Evolutionary conservation across 306 rosid genomes (phyloP), one percentile per base, ranked within the genome.

Genomic region (Cicer pinnatifidum): DNA sequence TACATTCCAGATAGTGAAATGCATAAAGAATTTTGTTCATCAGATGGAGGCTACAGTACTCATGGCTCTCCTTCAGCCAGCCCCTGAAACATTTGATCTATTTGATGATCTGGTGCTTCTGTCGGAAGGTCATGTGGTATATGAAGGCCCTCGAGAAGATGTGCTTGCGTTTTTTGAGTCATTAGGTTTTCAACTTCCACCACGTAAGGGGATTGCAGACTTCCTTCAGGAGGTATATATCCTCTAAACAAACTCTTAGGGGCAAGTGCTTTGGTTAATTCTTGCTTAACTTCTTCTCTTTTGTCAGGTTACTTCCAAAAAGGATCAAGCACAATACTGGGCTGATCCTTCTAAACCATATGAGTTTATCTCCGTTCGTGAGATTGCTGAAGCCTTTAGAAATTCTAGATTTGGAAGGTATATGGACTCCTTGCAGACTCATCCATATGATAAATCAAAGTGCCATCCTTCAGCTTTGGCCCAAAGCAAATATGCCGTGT

Each of bases 31-130:
- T 71, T 90, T 92, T 82, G 98, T 92, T 77, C 98, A 92, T 81
- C 85, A 80, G 75, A 92, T 90, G 97, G 90, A 90, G 8, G 98
- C 89, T 10, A 92, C 98, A 2, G 89, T 92, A 11, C 81, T 92
- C n/a, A 81, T 92, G 90, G 95, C 97, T 80, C 97, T 92, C 59
- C 92, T 92, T 82, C 98, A 92, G 81, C 98, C 98, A 69, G 92
- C 98, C 35, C 98, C 98, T 4, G 97, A 92, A 83, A 92, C 96
- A 75, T 92, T 88, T 81, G 92, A 92, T 1, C 79, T 89, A 69
- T 92, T 92, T 82, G 98, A 92, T 73, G 98, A 92, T 78, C 73
- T 92, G 72, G 71, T 92, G 58, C 85, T 92, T 39, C 67, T 90
- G 73, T 75, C 98, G 48, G 98, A 92, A 80, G 97, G 98, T 16